Evolutionary conservation across 345 rosid species (phyloP), one percentile per base, ranked within the genome.

Genomic region (Bruguiera parviflora): DNA sequence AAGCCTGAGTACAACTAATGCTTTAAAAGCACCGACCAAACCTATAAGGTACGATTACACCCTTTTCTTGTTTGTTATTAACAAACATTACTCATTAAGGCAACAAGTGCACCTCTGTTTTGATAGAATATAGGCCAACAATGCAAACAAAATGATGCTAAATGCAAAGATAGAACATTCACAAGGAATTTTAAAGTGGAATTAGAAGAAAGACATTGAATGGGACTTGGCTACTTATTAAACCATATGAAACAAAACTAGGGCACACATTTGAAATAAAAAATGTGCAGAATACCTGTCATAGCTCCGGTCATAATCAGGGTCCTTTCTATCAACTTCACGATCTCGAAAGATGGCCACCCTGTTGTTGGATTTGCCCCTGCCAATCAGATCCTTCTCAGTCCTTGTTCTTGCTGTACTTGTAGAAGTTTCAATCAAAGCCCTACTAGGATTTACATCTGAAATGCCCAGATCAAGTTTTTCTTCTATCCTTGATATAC

Each of bases 321-420:
- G 96, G 63, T 89, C 96, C 71, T 83, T 87, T 61, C 88, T 84
- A 8, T 89, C 96, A 70, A 81, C 68, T 57, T 89, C 92, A 63
- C 89, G 88, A 65, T 89, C 96, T 68, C 96, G 91, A 77, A 89
- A 89, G 67, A 87, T 86, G 65, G 96, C 96, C 68, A 89, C 92
- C 80, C 83, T 69, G 65, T 57, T 87, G 74, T 75, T 82, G 65
- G 86, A 83, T 75, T 68, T 84, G 24, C 69, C 56, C 80, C 92
- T 85, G 68, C 83, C 79, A 58, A 80, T 63, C 37, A 89, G 83
- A 77, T 89, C 96, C 72, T 74, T 89, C 58, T 89, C 96, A 21
- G 69, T 53, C 81, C 96, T 86, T 78, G 76, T 72, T 84, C 85
- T 86, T 69, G 83, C 81, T 61, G 82, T 82, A 78, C 84, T 80